Base-by-base conservation (phyloP, 2,329 filamentous ascomycete species). In the Spiromastix sp. region DNA sequence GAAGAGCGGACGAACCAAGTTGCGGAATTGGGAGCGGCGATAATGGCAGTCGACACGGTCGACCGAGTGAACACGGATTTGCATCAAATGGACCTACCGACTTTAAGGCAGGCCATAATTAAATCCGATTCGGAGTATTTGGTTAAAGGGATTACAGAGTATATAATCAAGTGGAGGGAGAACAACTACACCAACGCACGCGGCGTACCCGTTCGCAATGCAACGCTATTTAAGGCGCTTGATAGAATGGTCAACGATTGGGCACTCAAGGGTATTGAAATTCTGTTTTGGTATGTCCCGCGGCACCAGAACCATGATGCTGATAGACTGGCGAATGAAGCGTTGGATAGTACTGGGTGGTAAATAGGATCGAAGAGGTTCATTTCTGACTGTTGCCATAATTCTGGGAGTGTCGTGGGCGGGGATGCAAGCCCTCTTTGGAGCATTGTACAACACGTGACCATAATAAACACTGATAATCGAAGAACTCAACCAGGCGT, bases 91-190 rank as follows among this genome's bases (percentile, higher is more conserved):
- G 32, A 20, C 9, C 20, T 20, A 2, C 16, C 27, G 12, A 17
- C 28, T 17, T 17, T 37, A 22, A 26, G 17, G 13, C 18, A 42
- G 12, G 40, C 50, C 16, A 39, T 46, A 6, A 49, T 59, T 36
- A 52, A 54, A 27, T 46, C 55, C 0, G 55, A 59, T 25, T 61
- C 59, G 1, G 44, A 43, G n/a, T 59, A 55, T 19, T 11, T 62
- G 4, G 51, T 57, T 1, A 44, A 55, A 16, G 47, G 51, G 3
- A 44, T 57, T 38, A 50, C 53, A 2, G 41, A 50, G 5, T 56
- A 47, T 44, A 45, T 61, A 4, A 35, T 43, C 2, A 45, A 48
- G 15, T 61, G 57, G 55, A 50, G 53, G 21, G 20, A 34, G 1
- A 52, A 55, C 25, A 47, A 46, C 2, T 58, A 48, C 36, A 46